Conservation (phyloP, 768 basidiomycete genomes). For the Lactarius hengduanensis region DNA sequence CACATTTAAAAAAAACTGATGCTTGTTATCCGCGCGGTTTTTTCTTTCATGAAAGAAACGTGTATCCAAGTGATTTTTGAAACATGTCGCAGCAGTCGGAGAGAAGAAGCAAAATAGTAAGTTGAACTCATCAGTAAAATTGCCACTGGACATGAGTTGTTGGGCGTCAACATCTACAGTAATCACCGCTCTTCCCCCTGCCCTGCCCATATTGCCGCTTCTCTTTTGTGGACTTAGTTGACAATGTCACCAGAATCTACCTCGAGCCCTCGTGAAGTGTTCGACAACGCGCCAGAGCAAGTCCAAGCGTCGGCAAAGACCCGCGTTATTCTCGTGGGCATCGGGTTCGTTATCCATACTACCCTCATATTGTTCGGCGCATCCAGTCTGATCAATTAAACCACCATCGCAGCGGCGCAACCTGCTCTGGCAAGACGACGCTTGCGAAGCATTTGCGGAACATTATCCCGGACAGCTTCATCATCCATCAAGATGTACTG, state of each 20-base stretch:
- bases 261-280: background rate
- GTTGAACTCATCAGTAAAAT: background rate
- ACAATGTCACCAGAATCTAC: background rate
- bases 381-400: background rate
- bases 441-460: slow-evolving; percentile 82
- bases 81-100: slow-evolving; percentile 9
- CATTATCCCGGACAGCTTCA: slow-evolving; percentile 74
- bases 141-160: background rate
- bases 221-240: background rate
- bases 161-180: background rate
- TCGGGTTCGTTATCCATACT: slow-evolving; percentile 34
- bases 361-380: slow-evolving; percentile 1
- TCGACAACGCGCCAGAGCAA: background rate
- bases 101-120: background rate
- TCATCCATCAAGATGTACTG: slow-evolving; percentile 87
- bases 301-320: slow-evolving; percentile 33
- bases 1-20: background rate
- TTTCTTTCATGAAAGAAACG: background rate
- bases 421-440: slow-evolving; percentile 94
- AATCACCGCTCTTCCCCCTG: slow-evolving; percentile 2
- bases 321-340: slow-evolving; percentile 46
- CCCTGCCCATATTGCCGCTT: background rate
- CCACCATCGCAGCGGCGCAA: slow-evolving; percentile 65
- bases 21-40: background rate
- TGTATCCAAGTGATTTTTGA: slow-evolving; percentile 2